Base-by-base conservation (phyloP, 2,329 filamentous ascomycete species). In the Fusarium tupiense region DNA sequence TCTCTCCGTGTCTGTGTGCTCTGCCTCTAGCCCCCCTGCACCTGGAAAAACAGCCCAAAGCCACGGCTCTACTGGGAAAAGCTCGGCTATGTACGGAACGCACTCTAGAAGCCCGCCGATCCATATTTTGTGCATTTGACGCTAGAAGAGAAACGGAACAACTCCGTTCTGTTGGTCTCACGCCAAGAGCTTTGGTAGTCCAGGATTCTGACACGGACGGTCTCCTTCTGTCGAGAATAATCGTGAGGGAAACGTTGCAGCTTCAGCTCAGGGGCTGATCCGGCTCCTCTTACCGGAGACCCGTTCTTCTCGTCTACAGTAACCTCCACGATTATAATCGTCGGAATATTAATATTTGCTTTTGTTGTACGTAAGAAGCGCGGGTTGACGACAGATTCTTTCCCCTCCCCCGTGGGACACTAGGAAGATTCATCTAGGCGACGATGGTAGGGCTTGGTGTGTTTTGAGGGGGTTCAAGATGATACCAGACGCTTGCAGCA, bases 91-190 rank as follows among this genome's bases (percentile, higher is more conserved):
- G 56, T 22, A 57, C 53, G 53, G 64, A 68, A 63, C 49, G 20
- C 24, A 62, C 47, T 74, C 71, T 67, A 62, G 71, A 73, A 73
- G 71, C 35, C 31, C 20, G 57, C 31, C 10, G 64, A 58, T 74
- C 72, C 68, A 72, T 74, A 74, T 74, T 74, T 74, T 35, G 35
- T 50, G 35, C 38, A 43, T n/a, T 56, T 41, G 44, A 33, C 71
- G 71, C 71, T 74, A 74, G 59, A 67, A 62, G 35, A 52, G 33
- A 74, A 74, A 74, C 67, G 66, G 71, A 67, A 46, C 49, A 37
- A 24, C 64, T 72, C 69, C 53, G 69, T 67, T 61, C 46, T 61
- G 62, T 67, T 67, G 64, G 64, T 24, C 63, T 31, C 26, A 35
- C 38, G 53, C 63, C 68, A 63, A 61, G 66, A 59, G 8, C 53